Percentiles rank a stretch among this genome's conserved stretches.
phyloP scores from a whole-genome alignment of 164 flowering plant species.

The Litsea cubeba region DNA sequence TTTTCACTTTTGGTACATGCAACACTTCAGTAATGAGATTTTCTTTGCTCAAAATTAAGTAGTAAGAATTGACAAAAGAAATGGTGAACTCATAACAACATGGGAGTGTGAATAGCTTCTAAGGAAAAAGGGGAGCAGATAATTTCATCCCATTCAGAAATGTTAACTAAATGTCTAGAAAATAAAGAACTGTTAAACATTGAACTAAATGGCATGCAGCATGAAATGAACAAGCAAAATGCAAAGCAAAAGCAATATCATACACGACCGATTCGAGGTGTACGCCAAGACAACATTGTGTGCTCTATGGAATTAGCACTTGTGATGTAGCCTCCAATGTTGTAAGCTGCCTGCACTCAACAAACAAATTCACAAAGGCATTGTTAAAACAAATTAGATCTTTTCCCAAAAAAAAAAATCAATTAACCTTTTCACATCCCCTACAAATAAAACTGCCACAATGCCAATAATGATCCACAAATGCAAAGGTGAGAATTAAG shows the following conservation, averaged over 20 bases:
- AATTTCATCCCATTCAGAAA: no score
- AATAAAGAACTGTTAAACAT: not conserved
- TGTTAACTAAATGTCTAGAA: not conserved
- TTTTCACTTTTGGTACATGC: no score
- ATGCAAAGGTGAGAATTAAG: no score
- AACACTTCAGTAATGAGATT: no score
- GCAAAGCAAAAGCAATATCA: not conserved
- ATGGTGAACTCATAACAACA: no score
- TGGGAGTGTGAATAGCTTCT: no score
- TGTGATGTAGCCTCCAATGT: conserved; percentile 64
- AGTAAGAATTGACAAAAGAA: no score
- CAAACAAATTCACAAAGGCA: conserved; percentile 24
- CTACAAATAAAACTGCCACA: not conserved
- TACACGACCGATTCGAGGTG: conserved; percentile 74
- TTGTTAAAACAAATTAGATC: not conserved
- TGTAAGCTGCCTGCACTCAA: conserved; percentile 88
- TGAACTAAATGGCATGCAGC: not conserved
- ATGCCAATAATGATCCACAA: no score
- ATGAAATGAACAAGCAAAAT: not conserved
- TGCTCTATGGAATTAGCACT: conserved; percentile 81
- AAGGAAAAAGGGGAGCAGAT: no score
- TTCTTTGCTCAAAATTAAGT: no score
- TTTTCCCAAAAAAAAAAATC: not conserved
- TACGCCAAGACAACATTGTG: conserved; percentile 53
- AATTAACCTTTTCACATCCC: not conserved